Percentiles rank a stretch among this genome's conserved stretches.
Conservation (phyloP, 257 asterid genomes). For the Linaria vulgaris region DNA sequence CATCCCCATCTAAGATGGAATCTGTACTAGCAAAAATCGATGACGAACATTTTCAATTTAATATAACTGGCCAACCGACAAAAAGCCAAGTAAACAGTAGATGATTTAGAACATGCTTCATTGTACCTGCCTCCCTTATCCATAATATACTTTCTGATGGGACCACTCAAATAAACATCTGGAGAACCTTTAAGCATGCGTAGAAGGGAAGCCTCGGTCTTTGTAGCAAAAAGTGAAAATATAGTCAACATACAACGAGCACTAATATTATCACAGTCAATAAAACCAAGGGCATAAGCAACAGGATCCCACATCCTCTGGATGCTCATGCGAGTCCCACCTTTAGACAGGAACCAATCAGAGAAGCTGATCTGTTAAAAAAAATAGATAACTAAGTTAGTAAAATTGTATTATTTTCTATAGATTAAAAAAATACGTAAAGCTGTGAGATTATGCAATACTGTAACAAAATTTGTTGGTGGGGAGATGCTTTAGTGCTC, state of each 20-base stretch:
- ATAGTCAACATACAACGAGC: constrained; percentile 99
- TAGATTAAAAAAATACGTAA: constrained; percentile 14
- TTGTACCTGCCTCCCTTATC: constrained; percentile 92
- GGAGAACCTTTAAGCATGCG: constrained; percentile 99
- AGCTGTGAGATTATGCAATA: constrained; percentile 15
- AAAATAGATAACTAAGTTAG: constrained; percentile 22
- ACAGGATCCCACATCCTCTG: constrained; percentile 99
- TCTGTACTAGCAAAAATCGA: constrained; percentile 43
- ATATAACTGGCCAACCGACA: constrained; percentile 13
- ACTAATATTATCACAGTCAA: constrained; percentile 94
- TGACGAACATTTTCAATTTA: constrained; percentile 5
- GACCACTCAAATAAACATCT: constrained; percentile 93
- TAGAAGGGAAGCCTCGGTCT: constrained; percentile 96
- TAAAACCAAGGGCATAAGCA: constrained; percentile 98
- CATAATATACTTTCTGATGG: constrained; percentile 73
- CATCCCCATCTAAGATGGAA: constrained; percentile 99
- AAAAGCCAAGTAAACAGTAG: constrained; percentile 3
- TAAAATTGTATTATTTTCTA: not conserved
- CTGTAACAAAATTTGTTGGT: constrained; percentile 7
- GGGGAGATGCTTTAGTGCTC: constrained; percentile 13
- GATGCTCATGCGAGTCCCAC: constrained; percentile 90
- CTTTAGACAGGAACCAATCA: constrained; percentile 94
- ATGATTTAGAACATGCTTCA: constrained; percentile 22
- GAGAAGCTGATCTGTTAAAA: constrained; percentile 88
- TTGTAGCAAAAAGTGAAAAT: constrained; percentile 92